These are phyloP conservation scores for Phaeosphaeriaceae sp. DNA, from an alignment of 2,329 filamentous ascomycete genomes.

Conservation along the genomic window DNA sequence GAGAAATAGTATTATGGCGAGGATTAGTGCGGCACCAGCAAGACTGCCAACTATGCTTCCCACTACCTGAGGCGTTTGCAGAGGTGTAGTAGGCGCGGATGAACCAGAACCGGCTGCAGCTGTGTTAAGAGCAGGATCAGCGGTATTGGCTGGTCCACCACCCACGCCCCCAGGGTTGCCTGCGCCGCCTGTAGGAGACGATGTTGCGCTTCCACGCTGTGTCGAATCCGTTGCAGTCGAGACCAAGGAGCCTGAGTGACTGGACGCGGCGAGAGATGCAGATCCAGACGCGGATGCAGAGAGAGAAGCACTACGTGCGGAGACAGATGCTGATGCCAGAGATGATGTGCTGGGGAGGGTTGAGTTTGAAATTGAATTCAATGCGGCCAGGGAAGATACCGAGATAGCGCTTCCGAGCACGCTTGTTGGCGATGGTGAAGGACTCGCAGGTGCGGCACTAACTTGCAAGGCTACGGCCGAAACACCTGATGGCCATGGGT, in stretches of 20 bases:
- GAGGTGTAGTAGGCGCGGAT: constrained; percentile 28
- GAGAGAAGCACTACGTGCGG: constrained; percentile 1
- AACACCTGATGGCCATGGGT: constrained; percentile 39
- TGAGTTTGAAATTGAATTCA: constrained; percentile 19
- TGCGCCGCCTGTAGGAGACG: constrained; percentile 10
- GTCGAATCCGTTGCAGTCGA: constrained; percentile 15
- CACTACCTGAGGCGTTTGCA: constrained; percentile 62
- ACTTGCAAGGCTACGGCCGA: constrained; percentile 10
- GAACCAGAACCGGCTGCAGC: constrained; percentile 12
- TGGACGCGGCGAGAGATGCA: constrained; percentile 16
- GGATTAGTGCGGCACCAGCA: constrained; percentile 61
- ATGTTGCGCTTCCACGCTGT: constrained; percentile 14
- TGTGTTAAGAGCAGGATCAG: constrained; percentile 19
- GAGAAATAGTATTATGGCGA: constrained; percentile 60
- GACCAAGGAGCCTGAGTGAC: constrained; percentile 12
- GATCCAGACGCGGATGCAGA: constrained; percentile 18
- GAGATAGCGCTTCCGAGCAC: constrained; percentile 5
- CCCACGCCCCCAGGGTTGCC: constrained; percentile 8
- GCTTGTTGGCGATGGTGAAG: constrained; percentile 16
- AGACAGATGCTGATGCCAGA: background rate
- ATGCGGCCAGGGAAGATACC: constrained; percentile 2
- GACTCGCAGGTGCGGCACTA: constrained; percentile 8
- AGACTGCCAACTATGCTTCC: constrained; percentile 69
- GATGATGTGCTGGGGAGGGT: constrained; percentile 19
- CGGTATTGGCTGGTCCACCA: constrained; percentile 23